These are phyloP conservation scores for Gaertneriomyces sp. DNA, from an alignment of 192 early-diverging fungal genomes.

Conservation along the genomic window DNA sequence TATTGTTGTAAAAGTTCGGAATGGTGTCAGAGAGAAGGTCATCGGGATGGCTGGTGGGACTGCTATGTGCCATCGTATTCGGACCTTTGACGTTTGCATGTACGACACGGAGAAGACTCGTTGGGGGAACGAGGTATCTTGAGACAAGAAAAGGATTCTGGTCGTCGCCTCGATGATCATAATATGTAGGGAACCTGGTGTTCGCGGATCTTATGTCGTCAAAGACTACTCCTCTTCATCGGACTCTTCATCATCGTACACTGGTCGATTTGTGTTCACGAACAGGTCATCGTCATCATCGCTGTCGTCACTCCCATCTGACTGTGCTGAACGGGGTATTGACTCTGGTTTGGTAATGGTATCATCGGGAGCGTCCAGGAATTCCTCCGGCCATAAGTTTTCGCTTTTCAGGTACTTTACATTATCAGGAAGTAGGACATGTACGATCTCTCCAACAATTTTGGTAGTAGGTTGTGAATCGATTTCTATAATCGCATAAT, in stretches of 20 bases:
- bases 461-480: slow-evolving; percentile 57
- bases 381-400: slow-evolving; percentile 48
- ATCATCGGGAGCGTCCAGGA: not conserved
- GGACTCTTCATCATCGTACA: slow-evolving; percentile 46
- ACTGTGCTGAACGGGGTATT: not conserved
- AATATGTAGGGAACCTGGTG: too few relatives aligned
- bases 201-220: too few relatives aligned
- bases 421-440: slow-evolving; percentile 70
- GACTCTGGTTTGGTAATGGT: not conserved
- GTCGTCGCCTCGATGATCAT: too few relatives aligned
- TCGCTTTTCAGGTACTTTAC: slow-evolving; percentile 64
- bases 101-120: too few relatives aligned
- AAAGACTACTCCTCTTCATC: slow-evolving; percentile 7
- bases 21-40: too few relatives aligned
- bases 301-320: slow-evolving; percentile 16
- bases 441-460: slow-evolving; percentile 71
- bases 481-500: slow-evolving; percentile 65
- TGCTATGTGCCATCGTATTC: too few relatives aligned
- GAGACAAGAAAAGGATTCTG: too few relatives aligned
- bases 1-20: too few relatives aligned
- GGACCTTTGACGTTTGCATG: too few relatives aligned
- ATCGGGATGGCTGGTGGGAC: too few relatives aligned
- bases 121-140: too few relatives aligned
- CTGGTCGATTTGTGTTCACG: slow-evolving; percentile 57
- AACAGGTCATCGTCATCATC: slow-evolving; percentile 55